phyloP scores from a whole-genome alignment of 768 basidiomycete species.

The Serendipita sp. region DNA sequence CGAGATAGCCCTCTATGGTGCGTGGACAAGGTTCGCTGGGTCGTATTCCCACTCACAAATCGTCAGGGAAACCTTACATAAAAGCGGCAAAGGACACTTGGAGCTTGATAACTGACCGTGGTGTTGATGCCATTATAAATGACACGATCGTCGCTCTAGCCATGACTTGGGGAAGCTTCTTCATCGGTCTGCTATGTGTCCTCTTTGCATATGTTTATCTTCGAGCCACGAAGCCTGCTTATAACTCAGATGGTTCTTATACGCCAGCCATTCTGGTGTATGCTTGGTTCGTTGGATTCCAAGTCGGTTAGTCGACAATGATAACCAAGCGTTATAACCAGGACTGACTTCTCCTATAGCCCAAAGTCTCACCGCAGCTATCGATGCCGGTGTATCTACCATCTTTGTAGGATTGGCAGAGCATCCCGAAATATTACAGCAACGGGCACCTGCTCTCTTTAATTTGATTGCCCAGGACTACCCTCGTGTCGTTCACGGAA shows the following conservation, averaged over 20 bases:
- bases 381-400: slow-evolving; percentile 78
- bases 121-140: slow-evolving; percentile 65
- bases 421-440: slow-evolving; percentile 61
- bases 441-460: slow-evolving; percentile 58
- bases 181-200: slow-evolving; percentile 53
- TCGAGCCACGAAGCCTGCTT: slow-evolving; percentile 55
- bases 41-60: background rate
- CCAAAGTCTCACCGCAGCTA: slow-evolving; percentile 51
- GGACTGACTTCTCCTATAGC: slow-evolving; percentile 23
- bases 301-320: slow-evolving; percentile 38
- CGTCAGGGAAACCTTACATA: slow-evolving; percentile 65
- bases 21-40: background rate
- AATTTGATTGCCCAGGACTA: slow-evolving; percentile 55
- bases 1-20: slow-evolving; percentile 34
- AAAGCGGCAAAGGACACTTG: slow-evolving; percentile 72
- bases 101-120: slow-evolving; percentile 58
- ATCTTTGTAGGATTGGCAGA: slow-evolving; percentile 82
- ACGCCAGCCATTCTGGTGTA: slow-evolving; percentile 64
- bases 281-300: slow-evolving; percentile 63
- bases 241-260: slow-evolving; percentile 59
- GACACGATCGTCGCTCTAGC: slow-evolving; percentile 70
- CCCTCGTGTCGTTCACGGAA: slow-evolving; percentile 51
- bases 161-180: slow-evolving; percentile 65
- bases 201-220: slow-evolving; percentile 68
- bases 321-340: slow-evolving; percentile 3